Percentiles rank a stretch among this genome's conserved stretches.
Conservation (phyloP, 2,329 filamentous ascomycete species). For the Penicillium griseofulvum region DNA sequence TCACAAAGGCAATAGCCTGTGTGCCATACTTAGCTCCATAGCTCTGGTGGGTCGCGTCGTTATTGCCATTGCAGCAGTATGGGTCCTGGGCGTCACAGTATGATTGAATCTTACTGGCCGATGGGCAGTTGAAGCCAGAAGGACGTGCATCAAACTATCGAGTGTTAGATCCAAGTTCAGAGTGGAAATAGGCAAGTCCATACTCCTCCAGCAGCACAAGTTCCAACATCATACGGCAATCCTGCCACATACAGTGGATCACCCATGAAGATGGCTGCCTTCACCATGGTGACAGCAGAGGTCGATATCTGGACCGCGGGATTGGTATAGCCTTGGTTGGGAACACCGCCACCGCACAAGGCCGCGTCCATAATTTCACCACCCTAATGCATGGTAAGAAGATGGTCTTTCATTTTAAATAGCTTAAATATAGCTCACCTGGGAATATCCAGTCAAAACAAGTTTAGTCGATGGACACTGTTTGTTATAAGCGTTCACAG, state of each 20-base stretch:
- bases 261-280: constrained; percentile 65
- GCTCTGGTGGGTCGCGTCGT: constrained; percentile 59
- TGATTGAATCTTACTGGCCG: constrained; percentile 58
- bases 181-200: constrained; percentile 28
- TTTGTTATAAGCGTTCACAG: constrained; percentile 58
- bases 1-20: constrained; percentile 59
- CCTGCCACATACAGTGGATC: constrained; percentile 59
- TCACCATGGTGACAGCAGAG: constrained; percentile 55
- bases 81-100: constrained; percentile 65
- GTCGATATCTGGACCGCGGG: constrained; percentile 47
- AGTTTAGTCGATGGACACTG: constrained; percentile 58
- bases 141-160: constrained; percentile 60
- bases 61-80: constrained; percentile 65
- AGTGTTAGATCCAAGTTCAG: not conserved
- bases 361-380: constrained; percentile 64
- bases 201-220: constrained; percentile 59
- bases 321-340: constrained; percentile 47
- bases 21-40: constrained; percentile 62
- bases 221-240: constrained; percentile 60
- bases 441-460: constrained; percentile 63
- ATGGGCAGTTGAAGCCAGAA: constrained; percentile 56
- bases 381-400: constrained; percentile 42
- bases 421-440: constrained; percentile 41
- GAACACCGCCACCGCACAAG: constrained; percentile 57
- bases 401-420: not conserved